A percentile compares a stretch with the other conserved stretches of the same genome.
Conservation (phyloP, 1,284 basidiomycete genomes). For the Chalciporus sp. region DNA sequence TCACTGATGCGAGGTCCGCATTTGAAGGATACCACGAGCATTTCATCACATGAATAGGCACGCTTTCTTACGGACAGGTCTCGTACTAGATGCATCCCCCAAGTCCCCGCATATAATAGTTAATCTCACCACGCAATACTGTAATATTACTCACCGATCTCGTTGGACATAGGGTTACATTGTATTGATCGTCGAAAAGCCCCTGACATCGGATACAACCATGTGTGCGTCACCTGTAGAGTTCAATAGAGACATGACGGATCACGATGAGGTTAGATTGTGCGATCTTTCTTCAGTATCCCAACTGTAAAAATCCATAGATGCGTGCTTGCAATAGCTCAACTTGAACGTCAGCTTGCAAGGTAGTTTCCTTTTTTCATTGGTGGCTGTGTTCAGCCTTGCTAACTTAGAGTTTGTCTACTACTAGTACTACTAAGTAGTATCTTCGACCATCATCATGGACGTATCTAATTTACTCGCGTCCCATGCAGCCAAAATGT, state of each 20-base stretch:
- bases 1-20: slow-evolving; percentile 23
- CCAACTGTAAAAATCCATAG: too few species aligned
- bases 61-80: too few species aligned
- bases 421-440: background rate
- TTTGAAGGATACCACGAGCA: slow-evolving; percentile 26
- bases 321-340: too few species aligned
- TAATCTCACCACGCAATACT: background rate
- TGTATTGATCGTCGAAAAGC: background rate
- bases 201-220: background rate
- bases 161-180: background rate
- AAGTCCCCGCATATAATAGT: background rate
- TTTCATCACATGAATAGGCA: slow-evolving; percentile 2
- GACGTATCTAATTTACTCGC: slow-evolving; percentile 80
- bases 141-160: background rate
- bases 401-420: too few species aligned
- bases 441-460: slow-evolving; percentile 44
- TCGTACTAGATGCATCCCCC: background rate
- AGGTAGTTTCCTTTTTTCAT: slow-evolving; percentile 11
- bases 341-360: too few species aligned
- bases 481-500: slow-evolving; percentile 70
- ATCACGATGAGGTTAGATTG: too few species aligned
- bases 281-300: too few species aligned
- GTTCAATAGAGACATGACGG: too few species aligned
- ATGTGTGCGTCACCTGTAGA: too few species aligned
- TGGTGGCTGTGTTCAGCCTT: background rate